Evolutionary conservation across 768 basidiomycete genomes (phyloP), one percentile per base, ranked within the genome.

Genomic region (Panus rudis): DNA sequence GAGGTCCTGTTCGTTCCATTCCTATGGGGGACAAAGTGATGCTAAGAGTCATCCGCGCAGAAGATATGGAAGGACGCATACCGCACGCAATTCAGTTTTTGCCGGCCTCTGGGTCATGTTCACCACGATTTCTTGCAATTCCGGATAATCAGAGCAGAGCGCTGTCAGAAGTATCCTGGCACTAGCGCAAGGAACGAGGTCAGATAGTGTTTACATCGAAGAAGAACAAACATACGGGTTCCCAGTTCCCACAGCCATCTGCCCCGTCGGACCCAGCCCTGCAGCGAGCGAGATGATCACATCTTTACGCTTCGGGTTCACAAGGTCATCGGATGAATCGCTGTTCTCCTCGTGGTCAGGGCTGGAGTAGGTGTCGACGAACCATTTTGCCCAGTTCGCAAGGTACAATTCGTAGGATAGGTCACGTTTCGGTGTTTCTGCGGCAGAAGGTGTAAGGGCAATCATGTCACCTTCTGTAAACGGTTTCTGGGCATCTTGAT

Each of bases 341-440:
- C 57, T 58, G 14, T 48, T 53, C 7, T 62, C 61, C 63, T 64
- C 71, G 11, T 54, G 16, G 39, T 28, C 30, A n/a, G 28, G 22
- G 30, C 11, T 11, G 22, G 23, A 32, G 25, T 46, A 52, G 23
- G 42, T 63, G 27, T 72, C 66, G 20, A 74, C 57, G 23, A 68
- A 65, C 86, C 87, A 90, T 17, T 68, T 63, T 4, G 64, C 74
- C 88, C 88, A 91, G 41, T 76, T 73, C 10, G 81, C 79, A 8
- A 88, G 63, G 51, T 79, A 83, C 42, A 69, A 61, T 33, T 72
- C 67, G 53, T 79, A 79, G 1, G 77, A 68, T 6, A 58, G 41
- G 54, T 75, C 74, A 23, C 31, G 47, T 27, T 55, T 54, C 17
- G 34, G 45, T 8, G 32, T 51, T 10, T 59, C 52, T 7, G 50